Evolutionary conservation across 768 basidiomycete species (phyloP).

Genomic region (Termitomyces sp.): DNA sequence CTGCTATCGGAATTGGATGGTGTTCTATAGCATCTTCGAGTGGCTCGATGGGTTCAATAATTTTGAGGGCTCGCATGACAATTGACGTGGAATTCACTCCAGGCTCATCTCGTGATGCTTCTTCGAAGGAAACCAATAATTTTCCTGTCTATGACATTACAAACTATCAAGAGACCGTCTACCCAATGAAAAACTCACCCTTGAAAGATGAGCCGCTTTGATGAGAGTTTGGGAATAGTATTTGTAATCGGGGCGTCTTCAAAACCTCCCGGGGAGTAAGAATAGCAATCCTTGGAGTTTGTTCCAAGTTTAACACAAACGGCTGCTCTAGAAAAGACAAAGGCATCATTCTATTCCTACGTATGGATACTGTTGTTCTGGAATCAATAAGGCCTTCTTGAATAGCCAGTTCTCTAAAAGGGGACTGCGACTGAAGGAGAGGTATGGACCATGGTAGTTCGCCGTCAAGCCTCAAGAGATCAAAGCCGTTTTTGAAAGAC

Average conservation of each 20-base stretch:
- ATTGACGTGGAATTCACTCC: not conserved
- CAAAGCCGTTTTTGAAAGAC: slow-evolving; percentile 13
- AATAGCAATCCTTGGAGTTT: rapidly evolving
- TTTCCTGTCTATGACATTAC: not conserved
- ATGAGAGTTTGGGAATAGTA: not conserved
- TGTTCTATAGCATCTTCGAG: not conserved
- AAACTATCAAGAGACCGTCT: not conserved
- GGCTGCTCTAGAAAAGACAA: slow-evolving; percentile 2
- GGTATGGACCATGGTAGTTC: slow-evolving; percentile 14
- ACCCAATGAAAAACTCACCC: not conserved
- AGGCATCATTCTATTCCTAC: not conserved
- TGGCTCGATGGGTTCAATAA: not conserved
- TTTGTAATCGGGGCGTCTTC: not conserved
- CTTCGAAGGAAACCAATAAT: not conserved
- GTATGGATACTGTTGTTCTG: not conserved
- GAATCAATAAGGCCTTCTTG: not conserved
- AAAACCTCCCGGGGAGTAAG: not conserved
- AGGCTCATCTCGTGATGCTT: not conserved
- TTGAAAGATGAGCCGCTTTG: not conserved
- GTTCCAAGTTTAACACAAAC: not conserved
- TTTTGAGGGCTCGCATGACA: slow-evolving; percentile 3
- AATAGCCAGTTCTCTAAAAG: not conserved
- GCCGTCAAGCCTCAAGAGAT: slow-evolving; percentile 11
- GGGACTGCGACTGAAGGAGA: not conserved
- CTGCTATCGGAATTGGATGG: not conserved